phyloP scores from a whole-genome alignment of 2,329 filamentous ascomycete genomes.

The Chrysosporium queenslandicum region DNA sequence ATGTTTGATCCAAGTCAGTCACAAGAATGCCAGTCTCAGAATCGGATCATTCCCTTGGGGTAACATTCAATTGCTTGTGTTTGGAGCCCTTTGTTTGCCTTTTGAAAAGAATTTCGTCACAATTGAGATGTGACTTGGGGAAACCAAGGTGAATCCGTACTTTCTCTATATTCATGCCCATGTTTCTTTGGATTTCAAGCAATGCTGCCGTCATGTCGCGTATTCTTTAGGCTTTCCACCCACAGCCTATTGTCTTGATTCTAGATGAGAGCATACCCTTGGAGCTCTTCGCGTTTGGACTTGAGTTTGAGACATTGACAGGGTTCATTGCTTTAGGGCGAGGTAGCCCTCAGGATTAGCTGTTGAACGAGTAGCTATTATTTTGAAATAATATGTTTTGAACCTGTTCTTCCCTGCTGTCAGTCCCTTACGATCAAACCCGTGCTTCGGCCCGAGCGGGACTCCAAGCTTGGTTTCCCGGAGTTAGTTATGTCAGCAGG shows the following conservation, averaged over 20 bases:
- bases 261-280: conserved; percentile 1
- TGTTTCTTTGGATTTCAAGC: background rate
- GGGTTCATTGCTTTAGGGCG: background rate
- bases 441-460: too few species aligned
- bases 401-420: background rate
- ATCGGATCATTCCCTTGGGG: background rate
- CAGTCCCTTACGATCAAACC: too few species aligned
- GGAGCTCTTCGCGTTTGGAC: background rate
- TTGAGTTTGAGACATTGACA: background rate
- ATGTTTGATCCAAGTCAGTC: background rate
- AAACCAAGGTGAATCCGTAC: background rate
- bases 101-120: background rate
- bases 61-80: background rate
- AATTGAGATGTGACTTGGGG: background rate
- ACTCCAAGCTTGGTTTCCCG: too few species aligned
- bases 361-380: background rate
- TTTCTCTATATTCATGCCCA: background rate
- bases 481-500: too few species aligned
- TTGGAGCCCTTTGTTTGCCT: background rate
- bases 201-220: background rate
- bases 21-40: too few species aligned
- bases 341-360: background rate
- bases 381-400: background rate
- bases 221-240: background rate
- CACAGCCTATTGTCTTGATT: background rate